Percentiles rank a stretch among this genome's conserved stretches.
phyloP scores from a whole-genome alignment of 1,284 basidiomycete species.

The Leccinum huronense region DNA sequence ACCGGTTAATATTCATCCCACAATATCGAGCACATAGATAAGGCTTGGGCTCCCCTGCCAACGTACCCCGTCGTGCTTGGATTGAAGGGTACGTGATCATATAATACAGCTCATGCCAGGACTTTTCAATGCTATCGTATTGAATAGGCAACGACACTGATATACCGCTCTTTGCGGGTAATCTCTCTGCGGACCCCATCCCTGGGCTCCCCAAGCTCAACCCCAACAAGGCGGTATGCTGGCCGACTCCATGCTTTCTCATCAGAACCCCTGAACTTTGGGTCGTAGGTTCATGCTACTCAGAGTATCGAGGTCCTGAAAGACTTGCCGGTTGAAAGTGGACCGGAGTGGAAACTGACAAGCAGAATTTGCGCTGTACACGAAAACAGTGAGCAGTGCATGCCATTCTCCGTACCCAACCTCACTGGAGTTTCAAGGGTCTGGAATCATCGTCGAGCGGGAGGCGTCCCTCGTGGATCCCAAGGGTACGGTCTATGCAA shows the following conservation, averaged over 20 bases:
- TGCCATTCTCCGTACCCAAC: not conserved
- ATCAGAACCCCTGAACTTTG: not conserved
- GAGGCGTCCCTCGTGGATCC: slow-evolving; percentile 65
- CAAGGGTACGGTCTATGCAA: slow-evolving; percentile 63
- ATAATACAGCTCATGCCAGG: not conserved
- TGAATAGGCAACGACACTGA: slow-evolving; percentile 53
- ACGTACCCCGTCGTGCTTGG: slow-evolving; percentile 54
- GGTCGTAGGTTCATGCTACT: slow-evolving; percentile 62
- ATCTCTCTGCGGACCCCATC: slow-evolving; percentile 42
- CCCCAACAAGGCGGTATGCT: slow-evolving; percentile 60
- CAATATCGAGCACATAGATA: slow-evolving; percentile 36
- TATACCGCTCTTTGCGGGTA: slow-evolving; percentile 62
- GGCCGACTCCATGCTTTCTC: not conserved
- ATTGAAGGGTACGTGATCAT: slow-evolving; percentile 49
- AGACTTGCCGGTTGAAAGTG: slow-evolving; percentile 63
- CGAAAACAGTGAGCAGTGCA: slow-evolving; percentile 64
- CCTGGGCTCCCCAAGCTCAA: slow-evolving; percentile 68
- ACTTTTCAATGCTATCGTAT: not conserved
- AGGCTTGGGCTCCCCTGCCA: slow-evolving; percentile 51
- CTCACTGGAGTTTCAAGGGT: slow-evolving; percentile 45
- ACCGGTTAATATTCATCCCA: not conserved
- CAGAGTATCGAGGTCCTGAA: slow-evolving; percentile 74
- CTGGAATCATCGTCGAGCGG: slow-evolving; percentile 69
- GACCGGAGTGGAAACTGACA: slow-evolving; percentile 64
- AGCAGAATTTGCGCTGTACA: slow-evolving; percentile 60